phyloP scores from a whole-genome alignment of 345 rosid species.

The Melaleuca alternifolia region DNA sequence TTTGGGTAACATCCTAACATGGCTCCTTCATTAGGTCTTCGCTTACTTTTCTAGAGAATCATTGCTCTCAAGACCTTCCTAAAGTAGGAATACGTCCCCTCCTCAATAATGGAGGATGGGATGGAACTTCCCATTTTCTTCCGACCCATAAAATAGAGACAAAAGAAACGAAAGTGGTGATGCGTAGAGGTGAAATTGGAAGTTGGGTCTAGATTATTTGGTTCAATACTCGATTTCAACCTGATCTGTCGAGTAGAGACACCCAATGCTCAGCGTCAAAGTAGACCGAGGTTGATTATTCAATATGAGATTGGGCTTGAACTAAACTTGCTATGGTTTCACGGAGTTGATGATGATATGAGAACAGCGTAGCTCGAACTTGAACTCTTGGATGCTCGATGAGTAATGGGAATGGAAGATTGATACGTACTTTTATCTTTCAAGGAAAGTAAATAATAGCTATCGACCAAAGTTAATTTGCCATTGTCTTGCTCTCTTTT shows the following conservation, averaged over 20 bases:
- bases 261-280: neutral
- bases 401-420: neutral
- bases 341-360: neutral
- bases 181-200: neutral
- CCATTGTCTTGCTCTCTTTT: neutral
- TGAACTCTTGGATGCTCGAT: neutral
- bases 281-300: neutral
- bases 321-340: neutral
- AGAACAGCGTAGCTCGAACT: neutral
- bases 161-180: neutral
- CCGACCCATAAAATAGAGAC: neutral
- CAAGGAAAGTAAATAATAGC: neutral
- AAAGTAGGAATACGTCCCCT: neutral
- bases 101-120: neutral
- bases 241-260: neutral
- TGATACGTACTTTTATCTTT: neutral
- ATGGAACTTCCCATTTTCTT: neutral
- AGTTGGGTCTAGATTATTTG: neutral
- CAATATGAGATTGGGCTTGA: neutral
- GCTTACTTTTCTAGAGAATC: neutral
- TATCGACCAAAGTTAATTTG: neutral
- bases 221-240: neutral
- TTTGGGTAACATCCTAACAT: slow-evolving; percentile 38
- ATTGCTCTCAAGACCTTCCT: neutral
- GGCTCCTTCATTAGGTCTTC: slow-evolving; percentile 21